Conservation (phyloP, 768 basidiomycete genomes). For the Pleurotus cornucopiae region DNA sequence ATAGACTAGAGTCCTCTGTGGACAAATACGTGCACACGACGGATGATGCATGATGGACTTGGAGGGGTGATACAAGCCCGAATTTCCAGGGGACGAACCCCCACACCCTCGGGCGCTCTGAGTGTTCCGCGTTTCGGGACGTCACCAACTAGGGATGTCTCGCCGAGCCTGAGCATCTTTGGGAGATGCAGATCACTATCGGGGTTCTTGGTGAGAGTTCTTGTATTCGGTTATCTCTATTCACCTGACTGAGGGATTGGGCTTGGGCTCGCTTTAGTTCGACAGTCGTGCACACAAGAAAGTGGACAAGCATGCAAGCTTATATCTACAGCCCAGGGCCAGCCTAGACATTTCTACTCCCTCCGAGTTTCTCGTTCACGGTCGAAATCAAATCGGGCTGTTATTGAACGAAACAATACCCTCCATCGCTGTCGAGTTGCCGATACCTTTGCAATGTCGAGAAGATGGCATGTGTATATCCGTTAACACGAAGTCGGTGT, state of each 20-base stretch:
- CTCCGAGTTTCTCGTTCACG: neutral
- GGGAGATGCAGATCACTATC: neutral
- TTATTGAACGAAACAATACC: neutral
- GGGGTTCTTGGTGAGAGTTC: neutral
- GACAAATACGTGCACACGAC: neutral
- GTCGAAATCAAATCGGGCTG: neutral
- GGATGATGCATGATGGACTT: neutral
- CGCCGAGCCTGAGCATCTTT: neutral
- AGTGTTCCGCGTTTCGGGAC: neutral
- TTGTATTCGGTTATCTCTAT: neutral
- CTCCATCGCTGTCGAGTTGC: neutral
- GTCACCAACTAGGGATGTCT: neutral
- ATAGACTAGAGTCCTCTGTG: too few relatives aligned
- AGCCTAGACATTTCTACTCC: neutral
- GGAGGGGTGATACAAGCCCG: neutral
- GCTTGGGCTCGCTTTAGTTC: neutral
- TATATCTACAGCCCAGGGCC: neutral
- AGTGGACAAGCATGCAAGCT: neutral
- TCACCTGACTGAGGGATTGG: neutral
- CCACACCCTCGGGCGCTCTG: neutral
- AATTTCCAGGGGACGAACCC: neutral
- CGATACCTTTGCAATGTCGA: neutral
- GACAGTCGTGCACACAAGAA: neutral
- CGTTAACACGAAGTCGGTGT: neutral
- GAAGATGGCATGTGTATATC: neutral